Evolutionary conservation across 805 yeast genomes (phyloP).

Genomic region (Jamesozyma jinghongensis): DNA sequence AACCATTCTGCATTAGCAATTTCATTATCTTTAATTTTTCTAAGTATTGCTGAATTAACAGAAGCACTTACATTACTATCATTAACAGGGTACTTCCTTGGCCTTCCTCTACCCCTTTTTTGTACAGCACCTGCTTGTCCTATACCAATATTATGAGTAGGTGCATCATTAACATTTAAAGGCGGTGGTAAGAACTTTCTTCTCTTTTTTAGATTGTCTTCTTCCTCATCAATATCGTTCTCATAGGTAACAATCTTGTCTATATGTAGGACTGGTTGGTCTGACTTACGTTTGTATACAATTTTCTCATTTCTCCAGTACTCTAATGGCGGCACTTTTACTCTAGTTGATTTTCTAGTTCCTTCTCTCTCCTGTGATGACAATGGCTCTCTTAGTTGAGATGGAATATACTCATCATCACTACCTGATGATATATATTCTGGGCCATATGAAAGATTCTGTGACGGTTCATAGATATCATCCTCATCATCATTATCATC

Average conservation of each 20-base stretch:
- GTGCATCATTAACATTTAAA: neutral
- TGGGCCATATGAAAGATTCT: neutral
- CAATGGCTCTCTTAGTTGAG: neutral
- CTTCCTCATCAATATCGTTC: slow-evolving; percentile 19
- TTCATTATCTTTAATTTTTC: slow-evolving; percentile 18
- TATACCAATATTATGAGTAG: neutral
- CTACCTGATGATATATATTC: slow-evolving; percentile 4
- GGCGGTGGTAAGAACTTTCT: neutral
- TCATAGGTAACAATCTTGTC: slow-evolving; percentile 45
- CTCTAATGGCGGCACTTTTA: slow-evolving; percentile 61
- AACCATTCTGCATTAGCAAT: slow-evolving; percentile 23
- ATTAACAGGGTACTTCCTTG: slow-evolving; percentile 10
- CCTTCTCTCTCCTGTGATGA: slow-evolving; percentile 24
- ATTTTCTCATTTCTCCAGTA: slow-evolving; percentile 79
- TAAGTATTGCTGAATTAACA: slow-evolving; percentile 13
- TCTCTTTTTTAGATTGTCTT: slow-evolving; percentile 6
- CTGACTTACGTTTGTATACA: slow-evolving; percentile 40
- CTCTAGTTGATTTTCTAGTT: slow-evolving; percentile 55
- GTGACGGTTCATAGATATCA: neutral
- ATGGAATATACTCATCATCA: slow-evolving; percentile 5
- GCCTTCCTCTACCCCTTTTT: slow-evolving; percentile 15
- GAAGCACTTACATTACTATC: slow-evolving; percentile 1
- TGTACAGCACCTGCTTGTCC: too few species aligned
- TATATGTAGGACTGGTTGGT: slow-evolving; percentile 45
- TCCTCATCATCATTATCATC: neutral